Evolutionary conservation across 208 protist genomes (phyloP).

Genomic region (Kentomonas sorsogonicus): DNA sequence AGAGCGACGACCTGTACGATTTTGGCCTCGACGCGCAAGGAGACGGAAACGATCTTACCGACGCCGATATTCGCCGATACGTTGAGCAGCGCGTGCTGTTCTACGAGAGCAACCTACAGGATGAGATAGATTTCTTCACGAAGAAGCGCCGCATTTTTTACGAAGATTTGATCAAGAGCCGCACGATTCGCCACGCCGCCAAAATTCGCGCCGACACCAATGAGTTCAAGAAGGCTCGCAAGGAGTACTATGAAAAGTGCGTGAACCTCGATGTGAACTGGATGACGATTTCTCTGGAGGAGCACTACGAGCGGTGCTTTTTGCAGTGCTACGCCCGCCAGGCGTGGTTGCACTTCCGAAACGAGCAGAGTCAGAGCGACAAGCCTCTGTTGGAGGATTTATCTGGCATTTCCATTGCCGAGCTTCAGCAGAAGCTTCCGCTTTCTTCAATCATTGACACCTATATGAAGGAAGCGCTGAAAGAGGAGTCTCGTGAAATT

Average conservation of each 20-base stretch:
- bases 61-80: conserved; percentile 38
- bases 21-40: conserved; percentile 22
- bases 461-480: conserved; percentile 32
- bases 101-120: conserved; percentile 36
- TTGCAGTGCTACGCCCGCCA: conserved; percentile 36
- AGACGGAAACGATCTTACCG: conserved; percentile 29
- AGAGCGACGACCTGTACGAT: conserved; percentile 21
- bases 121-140: conserved; percentile 32
- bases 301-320: conserved; percentile 55
- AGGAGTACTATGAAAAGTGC: conserved; percentile 31
- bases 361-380: conserved; percentile 13
- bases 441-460: conserved; percentile 21
- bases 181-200: conserved; percentile 29
- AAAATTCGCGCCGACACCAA: conserved; percentile 43
- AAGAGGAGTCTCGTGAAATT: conserved; percentile 31
- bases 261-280: conserved; percentile 24
- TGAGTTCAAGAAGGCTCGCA: conserved; percentile 22
- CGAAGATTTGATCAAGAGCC: conserved; percentile 42
- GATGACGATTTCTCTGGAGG: conserved; percentile 36
- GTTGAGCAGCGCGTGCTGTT: conserved; percentile 35
- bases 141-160: conserved; percentile 34
- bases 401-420: conserved; percentile 13
- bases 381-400: conserved; percentile 20
- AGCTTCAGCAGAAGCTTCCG: conserved; percentile 21
- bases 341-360: conserved; percentile 29